These are phyloP conservation scores for Eustoma russellianum DNA, from an alignment of 257 asterid species.

Conservation along the genomic window DNA sequence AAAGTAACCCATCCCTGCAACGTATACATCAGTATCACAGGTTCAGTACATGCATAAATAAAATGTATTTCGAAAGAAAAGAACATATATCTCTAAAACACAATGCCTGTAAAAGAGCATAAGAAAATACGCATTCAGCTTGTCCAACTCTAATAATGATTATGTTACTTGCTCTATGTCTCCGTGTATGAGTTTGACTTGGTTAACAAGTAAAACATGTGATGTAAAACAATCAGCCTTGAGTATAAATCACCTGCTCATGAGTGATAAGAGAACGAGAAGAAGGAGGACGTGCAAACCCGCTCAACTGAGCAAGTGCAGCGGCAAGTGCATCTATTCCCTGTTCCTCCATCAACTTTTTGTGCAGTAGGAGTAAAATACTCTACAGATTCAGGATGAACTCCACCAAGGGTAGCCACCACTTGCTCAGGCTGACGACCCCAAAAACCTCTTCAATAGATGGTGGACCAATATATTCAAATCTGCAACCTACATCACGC, in stretches of 20 bases:
- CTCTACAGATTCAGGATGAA: conserved; percentile 37
- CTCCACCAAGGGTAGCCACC: conserved; percentile 34
- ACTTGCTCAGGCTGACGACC: conserved; percentile 66
- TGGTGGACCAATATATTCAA: conserved; percentile 66
- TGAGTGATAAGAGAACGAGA: conserved; percentile 44
- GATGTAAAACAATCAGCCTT: too few species aligned
- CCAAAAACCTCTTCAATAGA: conserved; percentile 67
- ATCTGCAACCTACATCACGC: conserved; percentile 67
- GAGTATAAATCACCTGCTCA: conserved; percentile 26
- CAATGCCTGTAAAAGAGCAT: conserved; percentile 1
- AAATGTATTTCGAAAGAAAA: not conserved
- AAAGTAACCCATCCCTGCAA: conserved; percentile 76
- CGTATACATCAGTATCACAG: not conserved
- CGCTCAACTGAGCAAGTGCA: conserved; percentile 46
- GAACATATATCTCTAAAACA: not conserved
- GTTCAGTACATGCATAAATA: not conserved
- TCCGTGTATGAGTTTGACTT: too few species aligned
- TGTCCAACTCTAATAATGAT: too few species aligned
- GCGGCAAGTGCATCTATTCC: conserved; percentile 43
- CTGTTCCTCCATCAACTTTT: conserved; percentile 29
- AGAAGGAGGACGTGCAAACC: conserved; percentile 43
- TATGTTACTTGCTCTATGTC: too few species aligned
- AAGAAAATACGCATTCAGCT: not conserved
- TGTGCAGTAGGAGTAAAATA: conserved; percentile 40
- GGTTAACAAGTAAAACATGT: too few species aligned